Evolutionary conservation across 2,329 filamentous ascomycete genomes (phyloP), one percentile per base, ranked within the genome.

Genomic region (Pseudogymnoascus sp.): DNA sequence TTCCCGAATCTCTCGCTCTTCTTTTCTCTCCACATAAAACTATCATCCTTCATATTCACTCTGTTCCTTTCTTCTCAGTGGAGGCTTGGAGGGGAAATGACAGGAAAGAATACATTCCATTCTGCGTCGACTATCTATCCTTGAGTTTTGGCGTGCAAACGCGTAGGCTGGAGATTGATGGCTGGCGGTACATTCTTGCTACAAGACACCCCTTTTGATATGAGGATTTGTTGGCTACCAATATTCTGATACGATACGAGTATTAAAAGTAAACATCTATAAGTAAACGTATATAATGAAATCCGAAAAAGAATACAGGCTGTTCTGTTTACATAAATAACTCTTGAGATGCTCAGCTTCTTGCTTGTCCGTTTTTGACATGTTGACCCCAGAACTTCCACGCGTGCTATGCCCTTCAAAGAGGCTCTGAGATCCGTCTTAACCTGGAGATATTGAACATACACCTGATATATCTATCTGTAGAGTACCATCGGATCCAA

Each of bases 71-170:
- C 62, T 68, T 74, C 68, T 75, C 82, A 78, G 80, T 84, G 82
- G 78, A 79, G 81, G 78, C 77, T 78, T 81, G 82, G 85, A 87
- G 84, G 85, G 85, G 85, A 87, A 87, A 87, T 75, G 82, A 84
- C 80, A 84, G 83, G 84, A 83, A 70, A 87, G 84, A 85, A 67
- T 69, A 78, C 81, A 73, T 75, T 68, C 68, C 67, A 66, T 63
- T 69, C 68, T 60, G 59, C 75, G 79, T 81, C 80, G 78, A 75
- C 72, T 71, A 79, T 82, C 85, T 86, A 85, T 82, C 82, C 82
- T 84, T 76, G 78, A 77, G 79, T 79, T 76, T 67, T 67, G 69
- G 72, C 72, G 72, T 72, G 71, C 69, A 69, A 73, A 71, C 73
- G 72, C 71, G 66, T 73, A 68, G 71, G 71, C 59, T 60, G 21